Conservation (phyloP, 345 rosid species). For the Euclidium syriacum region DNA sequence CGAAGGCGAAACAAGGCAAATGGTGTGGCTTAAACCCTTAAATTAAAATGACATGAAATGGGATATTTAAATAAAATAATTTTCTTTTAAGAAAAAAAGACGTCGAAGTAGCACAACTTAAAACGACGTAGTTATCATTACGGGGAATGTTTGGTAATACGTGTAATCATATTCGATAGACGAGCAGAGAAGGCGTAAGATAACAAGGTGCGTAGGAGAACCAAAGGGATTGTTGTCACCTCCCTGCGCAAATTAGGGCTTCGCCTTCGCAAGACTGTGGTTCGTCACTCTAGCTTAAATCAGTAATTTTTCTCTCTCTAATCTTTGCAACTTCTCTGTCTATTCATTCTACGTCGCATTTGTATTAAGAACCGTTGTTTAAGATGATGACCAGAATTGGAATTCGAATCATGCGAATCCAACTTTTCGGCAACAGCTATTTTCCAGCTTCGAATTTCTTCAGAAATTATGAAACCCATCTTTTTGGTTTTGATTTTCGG, state of each 20-base stretch:
- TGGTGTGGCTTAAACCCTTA: conserved; percentile 26
- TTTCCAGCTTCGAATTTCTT: background rate
- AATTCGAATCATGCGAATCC: conserved; percentile 4
- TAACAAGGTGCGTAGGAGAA: conserved; percentile 44
- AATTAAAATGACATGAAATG: conserved; percentile 3
- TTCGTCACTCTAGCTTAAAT: conserved; percentile 23
- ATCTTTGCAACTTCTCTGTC: background rate
- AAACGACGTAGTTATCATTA: background rate
- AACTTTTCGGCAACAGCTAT: background rate
- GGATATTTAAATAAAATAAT: background rate
- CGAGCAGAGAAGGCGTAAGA: conserved; percentile 38
- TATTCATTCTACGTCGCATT: background rate
- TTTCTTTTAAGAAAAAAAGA: background rate
- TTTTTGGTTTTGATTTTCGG: conserved; percentile 9
- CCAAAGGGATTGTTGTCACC: conserved; percentile 33
- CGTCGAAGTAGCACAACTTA: background rate
- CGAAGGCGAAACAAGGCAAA: background rate
- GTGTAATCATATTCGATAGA: background rate
- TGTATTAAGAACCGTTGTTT: background rate
- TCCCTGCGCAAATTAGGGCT: conserved; percentile 86
- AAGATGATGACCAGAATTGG: background rate
- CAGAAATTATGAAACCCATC: conserved; percentile 2
- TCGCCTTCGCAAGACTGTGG: conserved; percentile 21
- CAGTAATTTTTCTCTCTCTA: conserved; percentile 23
- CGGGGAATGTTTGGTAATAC: conserved; percentile 16